These are phyloP conservation scores for Rutstroemia sp. DNA, from an alignment of 2,329 filamentous ascomycete species.

Conservation along the genomic window DNA sequence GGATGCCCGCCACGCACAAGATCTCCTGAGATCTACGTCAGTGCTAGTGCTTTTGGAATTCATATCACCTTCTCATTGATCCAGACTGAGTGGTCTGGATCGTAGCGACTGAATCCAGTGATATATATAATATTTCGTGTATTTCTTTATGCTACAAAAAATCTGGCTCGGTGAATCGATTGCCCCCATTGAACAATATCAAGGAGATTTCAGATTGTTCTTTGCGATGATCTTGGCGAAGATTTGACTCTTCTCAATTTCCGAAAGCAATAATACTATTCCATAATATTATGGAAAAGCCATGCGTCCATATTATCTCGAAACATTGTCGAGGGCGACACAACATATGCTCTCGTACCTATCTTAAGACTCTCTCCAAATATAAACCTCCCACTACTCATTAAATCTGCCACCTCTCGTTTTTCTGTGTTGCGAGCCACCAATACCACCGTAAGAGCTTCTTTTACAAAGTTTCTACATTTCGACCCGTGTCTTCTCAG, in stretches of 20 bases:
- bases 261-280: background rate
- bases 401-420: background rate
- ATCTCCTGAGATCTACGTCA: background rate
- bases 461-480: background rate
- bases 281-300: background rate
- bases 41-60: background rate
- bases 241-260: background rate
- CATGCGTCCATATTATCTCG: slow-evolving; percentile 1
- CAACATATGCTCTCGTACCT: background rate
- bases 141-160: background rate
- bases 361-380: background rate
- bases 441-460: background rate
- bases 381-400: background rate
- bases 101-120: background rate
- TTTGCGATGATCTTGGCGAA: background rate
- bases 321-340: background rate
- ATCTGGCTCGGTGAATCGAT: background rate
- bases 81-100: background rate
- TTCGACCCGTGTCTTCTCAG: background rate
- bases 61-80: background rate
- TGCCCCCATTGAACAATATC: background rate
- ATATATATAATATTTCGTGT: background rate
- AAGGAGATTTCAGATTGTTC: slow-evolving; percentile 3
- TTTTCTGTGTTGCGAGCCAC: background rate
- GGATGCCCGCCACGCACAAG: background rate